phyloP scores from a whole-genome alignment of 768 basidiomycete genomes.

The Harrya chromipes region DNA sequence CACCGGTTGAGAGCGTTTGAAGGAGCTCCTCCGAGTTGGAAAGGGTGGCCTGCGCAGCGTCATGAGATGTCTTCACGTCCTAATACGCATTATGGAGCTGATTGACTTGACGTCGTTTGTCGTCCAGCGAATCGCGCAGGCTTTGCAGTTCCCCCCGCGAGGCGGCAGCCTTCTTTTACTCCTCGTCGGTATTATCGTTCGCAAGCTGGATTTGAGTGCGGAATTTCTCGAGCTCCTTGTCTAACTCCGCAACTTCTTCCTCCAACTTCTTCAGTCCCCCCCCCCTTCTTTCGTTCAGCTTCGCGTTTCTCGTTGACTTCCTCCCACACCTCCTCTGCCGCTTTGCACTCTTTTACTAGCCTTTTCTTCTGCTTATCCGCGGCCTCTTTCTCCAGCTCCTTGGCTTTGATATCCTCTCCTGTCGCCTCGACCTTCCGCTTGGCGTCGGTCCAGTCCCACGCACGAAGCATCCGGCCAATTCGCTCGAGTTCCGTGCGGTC shows the following conservation, averaged over 20 bases:
- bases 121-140: conserved; percentile 54
- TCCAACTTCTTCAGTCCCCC: conserved; percentile 88
- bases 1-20: conserved; percentile 90
- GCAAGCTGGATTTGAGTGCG: conserved; percentile 85
- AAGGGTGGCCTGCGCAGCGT: conserved; percentile 55
- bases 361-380: conserved; percentile 48
- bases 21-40: conserved; percentile 85
- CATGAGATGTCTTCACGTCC: conserved; percentile 67
- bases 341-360: conserved; percentile 50
- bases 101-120: conserved; percentile 60
- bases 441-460: conserved; percentile 82
- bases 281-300: conserved; percentile 86
- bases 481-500: conserved; percentile 83
- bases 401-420: conserved; percentile 51
- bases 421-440: conserved; percentile 51
- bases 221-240: conserved; percentile 77
- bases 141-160: conserved; percentile 57
- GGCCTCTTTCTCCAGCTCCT: conserved; percentile 46
- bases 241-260: conserved; percentile 72
- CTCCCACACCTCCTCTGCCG: conserved; percentile 63
- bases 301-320: conserved; percentile 76
- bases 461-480: conserved; percentile 74
- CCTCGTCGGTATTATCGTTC: conserved; percentile 70
- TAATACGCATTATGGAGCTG: conserved; percentile 52
- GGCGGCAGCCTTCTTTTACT: conserved; percentile 54